Base-by-base conservation (phyloP, 2,329 filamentous ascomycete genomes). In the Intubia oerlemansii region DNA sequence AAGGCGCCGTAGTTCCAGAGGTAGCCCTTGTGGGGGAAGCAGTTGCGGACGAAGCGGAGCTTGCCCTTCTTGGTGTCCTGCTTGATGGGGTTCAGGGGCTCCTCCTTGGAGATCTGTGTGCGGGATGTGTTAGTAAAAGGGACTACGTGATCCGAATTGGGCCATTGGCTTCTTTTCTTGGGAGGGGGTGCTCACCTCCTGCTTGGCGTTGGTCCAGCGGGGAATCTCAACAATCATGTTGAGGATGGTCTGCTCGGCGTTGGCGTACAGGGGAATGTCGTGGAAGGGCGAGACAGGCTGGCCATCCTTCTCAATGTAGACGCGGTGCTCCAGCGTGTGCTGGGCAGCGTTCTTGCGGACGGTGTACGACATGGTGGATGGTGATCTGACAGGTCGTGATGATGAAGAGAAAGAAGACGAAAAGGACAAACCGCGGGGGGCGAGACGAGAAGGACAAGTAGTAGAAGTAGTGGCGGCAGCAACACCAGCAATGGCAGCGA, bases 1-100 rank as follows among this genome's bases (percentile, higher is more conserved):
- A 98, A 95, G 56, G 84, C 84, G 62, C 88, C 88, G 61, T 98
- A 98, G 72, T 98, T 98, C 88, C 88, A 98, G 46, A 98, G 80
- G 60, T 98, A 98, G 42, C 88, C 88, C 72, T 98, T 95, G 77
- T 98, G 88, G 46, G 88, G 88, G 71, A 98, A 98, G 75, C 88
- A 98, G 76, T 98, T 98, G 62, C 88, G 82, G 53, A 98, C 88
- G 54, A 76, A 98, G 50, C 88, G 80, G 47, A 95, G 82, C 71
- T 93, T 95, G 69, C 85, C 88, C 70, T 98, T 95, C 78, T 98
- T 95, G 56, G 72, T 70, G 55, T 98, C 88, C 66, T 98, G 88
- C 75, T 93, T 93, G 66, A 93, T 92, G 52, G 85, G 85, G 67
- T 93, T 95, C 53, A 95, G 75, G 49, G 78, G 67, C 58, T 98